phyloP scores from a whole-genome alignment of 108 stramenopile genomes.

The Nannochloropsis salina region DNA sequence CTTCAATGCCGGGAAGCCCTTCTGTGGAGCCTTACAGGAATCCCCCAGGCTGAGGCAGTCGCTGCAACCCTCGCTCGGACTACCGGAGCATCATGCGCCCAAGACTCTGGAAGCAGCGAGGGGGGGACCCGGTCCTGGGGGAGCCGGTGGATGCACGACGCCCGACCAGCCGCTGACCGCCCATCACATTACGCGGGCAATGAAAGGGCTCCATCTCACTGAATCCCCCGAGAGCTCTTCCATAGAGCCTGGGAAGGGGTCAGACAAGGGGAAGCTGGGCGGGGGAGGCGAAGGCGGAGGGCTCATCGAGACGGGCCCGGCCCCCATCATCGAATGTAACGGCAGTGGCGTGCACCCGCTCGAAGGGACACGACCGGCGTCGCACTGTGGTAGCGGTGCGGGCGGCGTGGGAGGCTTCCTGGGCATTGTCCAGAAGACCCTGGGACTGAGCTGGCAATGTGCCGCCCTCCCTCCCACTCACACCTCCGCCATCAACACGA shows the following conservation, averaged over 20 bases:
- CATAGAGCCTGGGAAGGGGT: neutral
- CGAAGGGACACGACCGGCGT: neutral
- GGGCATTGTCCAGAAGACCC: neutral
- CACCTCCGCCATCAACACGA: neutral
- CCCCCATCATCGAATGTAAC: conserved; percentile 7
- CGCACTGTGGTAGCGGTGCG: neutral
- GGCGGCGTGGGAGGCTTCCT: neutral
- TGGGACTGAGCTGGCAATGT: neutral
- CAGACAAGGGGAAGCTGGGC: neutral
- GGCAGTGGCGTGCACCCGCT: neutral
- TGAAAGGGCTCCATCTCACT: neutral
- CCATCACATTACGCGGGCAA: neutral
- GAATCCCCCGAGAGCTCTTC: neutral
- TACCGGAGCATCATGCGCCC: neutral
- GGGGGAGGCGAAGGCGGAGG: neutral
- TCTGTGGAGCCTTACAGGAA: neutral
- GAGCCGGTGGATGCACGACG: neutral
- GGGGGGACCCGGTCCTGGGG: neutral
- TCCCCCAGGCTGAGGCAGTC: neutral
- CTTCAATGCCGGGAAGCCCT: neutral
- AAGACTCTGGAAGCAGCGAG: neutral
- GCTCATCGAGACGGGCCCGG: neutral
- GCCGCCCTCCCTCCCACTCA: neutral
- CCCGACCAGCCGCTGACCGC: neutral
- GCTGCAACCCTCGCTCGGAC: neutral